Evolutionary conservation across 306 rosid species (phyloP).

Genomic region (Crataegus laevigata): DNA sequence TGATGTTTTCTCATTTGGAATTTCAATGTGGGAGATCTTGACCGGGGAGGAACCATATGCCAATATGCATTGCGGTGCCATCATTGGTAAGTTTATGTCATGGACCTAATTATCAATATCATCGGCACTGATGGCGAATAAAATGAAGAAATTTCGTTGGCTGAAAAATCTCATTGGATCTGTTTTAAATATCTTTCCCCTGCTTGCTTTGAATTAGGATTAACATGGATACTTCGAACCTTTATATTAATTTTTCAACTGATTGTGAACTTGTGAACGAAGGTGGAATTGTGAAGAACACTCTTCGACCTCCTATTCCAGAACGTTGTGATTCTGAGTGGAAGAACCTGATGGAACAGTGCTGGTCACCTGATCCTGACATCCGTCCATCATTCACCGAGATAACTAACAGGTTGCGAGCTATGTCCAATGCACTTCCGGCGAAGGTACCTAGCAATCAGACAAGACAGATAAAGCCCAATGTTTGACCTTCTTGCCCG

Average conservation of each 20-base stretch:
- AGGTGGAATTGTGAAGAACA: conserved; percentile 77
- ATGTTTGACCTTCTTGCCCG: conserved; percentile 8
- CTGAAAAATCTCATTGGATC: background rate
- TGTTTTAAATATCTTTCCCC: background rate
- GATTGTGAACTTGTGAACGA: conserved; percentile 15
- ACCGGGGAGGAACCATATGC: conserved; percentile 31
- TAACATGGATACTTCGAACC: background rate
- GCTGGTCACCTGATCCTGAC: conserved; percentile 70
- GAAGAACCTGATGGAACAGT: conserved; percentile 65
- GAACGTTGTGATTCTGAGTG: conserved; percentile 56
- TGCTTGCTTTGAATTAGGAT: background rate
- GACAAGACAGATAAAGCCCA: conserved; percentile 21
- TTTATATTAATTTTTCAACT: conserved; percentile 9
- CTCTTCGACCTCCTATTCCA: conserved; percentile 59
- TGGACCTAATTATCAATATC: background rate
- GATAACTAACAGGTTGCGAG: conserved; percentile 47
- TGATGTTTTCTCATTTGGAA: conserved; percentile 28
- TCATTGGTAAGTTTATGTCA: conserved; percentile 23
- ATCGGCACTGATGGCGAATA: background rate
- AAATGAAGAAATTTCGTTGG: background rate
- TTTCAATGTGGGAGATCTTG: conserved; percentile 34
- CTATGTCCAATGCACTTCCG: conserved; percentile 46
- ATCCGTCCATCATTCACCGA: conserved; percentile 58
- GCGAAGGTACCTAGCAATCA: conserved; percentile 25
- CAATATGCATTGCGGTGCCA: conserved; percentile 34